Evolutionary conservation across 2,329 filamentous ascomycete species (phyloP).

Genomic region (Paecilomyces niveus): DNA sequence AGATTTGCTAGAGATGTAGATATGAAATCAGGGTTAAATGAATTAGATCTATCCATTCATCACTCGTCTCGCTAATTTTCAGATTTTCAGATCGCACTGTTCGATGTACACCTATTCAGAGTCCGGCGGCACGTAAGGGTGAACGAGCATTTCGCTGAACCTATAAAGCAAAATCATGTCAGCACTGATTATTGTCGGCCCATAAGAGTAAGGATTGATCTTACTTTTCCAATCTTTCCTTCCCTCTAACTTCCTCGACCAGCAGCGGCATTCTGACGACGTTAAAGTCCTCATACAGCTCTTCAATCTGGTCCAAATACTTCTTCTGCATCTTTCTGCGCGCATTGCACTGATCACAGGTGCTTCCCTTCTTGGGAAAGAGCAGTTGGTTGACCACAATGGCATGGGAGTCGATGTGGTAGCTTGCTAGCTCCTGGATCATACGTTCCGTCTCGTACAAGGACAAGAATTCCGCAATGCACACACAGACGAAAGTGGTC

Average conservation of each 20-base stretch:
- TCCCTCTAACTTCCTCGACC: slow-evolving; percentile 91
- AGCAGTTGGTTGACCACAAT: slow-evolving; percentile 98
- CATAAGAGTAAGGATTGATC: slow-evolving; percentile 11
- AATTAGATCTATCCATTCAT: slow-evolving; percentile 20
- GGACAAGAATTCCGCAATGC: slow-evolving; percentile 93
- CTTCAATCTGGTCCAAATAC: slow-evolving; percentile 96
- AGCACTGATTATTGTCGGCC: slow-evolving; percentile 8
- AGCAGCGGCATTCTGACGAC: slow-evolving; percentile 97
- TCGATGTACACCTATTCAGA: slow-evolving; percentile 10
- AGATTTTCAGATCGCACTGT: slow-evolving; percentile 9
- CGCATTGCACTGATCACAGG: slow-evolving; percentile 92
- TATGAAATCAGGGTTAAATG: not conserved
- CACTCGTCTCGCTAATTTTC: slow-evolving; percentile 22
- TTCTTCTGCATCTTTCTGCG: slow-evolving; percentile 98
- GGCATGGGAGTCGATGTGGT: slow-evolving; percentile 90
- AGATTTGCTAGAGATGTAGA: not conserved
- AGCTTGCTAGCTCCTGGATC: slow-evolving; percentile 94
- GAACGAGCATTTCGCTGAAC: slow-evolving; percentile 44
- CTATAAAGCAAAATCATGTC: slow-evolving; percentile 16
- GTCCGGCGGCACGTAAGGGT: slow-evolving; percentile 41
- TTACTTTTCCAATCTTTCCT: slow-evolving; percentile 82
- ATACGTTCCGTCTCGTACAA: slow-evolving; percentile 99
- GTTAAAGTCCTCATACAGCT: slow-evolving; percentile 98
- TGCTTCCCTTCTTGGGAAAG: slow-evolving; percentile 77
- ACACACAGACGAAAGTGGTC: slow-evolving; percentile 96